A percentile compares a stretch with the other conserved stretches of the same genome.
Conservation (phyloP, 805 yeast genomes). For the Candida anglica region DNA sequence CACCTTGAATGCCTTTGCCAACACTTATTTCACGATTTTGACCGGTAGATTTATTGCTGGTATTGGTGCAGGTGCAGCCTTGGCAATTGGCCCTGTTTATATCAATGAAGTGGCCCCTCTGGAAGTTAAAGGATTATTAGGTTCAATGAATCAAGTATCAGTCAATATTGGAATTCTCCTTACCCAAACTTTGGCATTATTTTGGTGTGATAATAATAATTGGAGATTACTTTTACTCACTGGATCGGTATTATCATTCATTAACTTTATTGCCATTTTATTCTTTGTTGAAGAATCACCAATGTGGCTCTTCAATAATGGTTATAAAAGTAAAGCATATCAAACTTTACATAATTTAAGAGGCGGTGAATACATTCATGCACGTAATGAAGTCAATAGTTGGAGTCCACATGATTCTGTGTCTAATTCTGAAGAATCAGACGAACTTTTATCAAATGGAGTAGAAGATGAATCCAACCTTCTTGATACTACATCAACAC, state of each 20-base stretch:
- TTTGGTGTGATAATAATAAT: conserved; percentile 56
- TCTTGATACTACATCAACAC: conserved; percentile 5
- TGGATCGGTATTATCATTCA: conserved; percentile 53
- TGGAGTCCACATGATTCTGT: conserved; percentile 19
- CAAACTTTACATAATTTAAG: conserved; percentile 31
- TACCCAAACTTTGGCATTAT: conserved; percentile 72
- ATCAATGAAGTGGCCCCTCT: conserved; percentile 78
- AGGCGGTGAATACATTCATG: conserved; percentile 33
- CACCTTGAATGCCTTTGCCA: conserved; percentile 49
- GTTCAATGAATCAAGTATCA: conserved; percentile 85
- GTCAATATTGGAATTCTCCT: conserved; percentile 80
- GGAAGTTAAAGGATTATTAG: conserved; percentile 67
- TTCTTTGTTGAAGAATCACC: conserved; percentile 70
- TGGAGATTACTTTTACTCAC: conserved; percentile 75
- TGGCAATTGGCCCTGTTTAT: conserved; percentile 81
- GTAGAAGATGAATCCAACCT: conserved; percentile 10
- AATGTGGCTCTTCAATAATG: conserved; percentile 64
- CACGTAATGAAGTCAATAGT: conserved; percentile 33
- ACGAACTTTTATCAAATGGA: conserved; percentile 9
- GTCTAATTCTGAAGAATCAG: conserved; percentile 6
- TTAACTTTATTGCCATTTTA: conserved; percentile 39
- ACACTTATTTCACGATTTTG: conserved; percentile 39
- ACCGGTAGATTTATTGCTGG: conserved; percentile 80
- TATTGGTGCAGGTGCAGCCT: conserved; percentile 79
- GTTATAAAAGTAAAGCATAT: conserved; percentile 40